Evolutionary conservation across 2,329 filamentous ascomycete species (phyloP), one percentile per base, ranked within the genome.

Genomic region (Proliferodiscus dingleyae): DNA sequence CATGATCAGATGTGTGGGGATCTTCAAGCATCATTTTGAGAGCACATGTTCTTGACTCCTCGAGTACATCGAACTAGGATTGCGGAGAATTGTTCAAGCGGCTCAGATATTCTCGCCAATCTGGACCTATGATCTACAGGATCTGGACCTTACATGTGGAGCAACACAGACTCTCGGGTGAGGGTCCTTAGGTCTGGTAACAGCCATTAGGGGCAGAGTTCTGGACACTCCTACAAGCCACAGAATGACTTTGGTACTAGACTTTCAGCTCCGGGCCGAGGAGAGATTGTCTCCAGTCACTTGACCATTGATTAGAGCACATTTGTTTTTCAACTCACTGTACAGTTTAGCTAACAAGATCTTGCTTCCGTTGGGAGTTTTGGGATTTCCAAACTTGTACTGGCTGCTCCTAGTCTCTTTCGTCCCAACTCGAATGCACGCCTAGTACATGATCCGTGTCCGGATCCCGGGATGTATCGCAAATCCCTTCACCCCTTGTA

Each of bases 391-490:
- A n/a, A n/a, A n/a, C n/a, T n/a, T n/a, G n/a, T n/a, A n/a, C n/a
- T n/a, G n/a, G n/a, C n/a, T n/a, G n/a, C n/a, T n/a, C n/a, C 36
- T 44, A 30, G 22, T 40, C 29, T 41, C 39, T 22, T 32, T 11
- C 22, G 19, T 9, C 21, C 15, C 19, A 34, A 29, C 3, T 28
- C 36, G 11, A 19, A 21, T 18, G n/a, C 15, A 32, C 19, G 29
- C 7, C 37, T 28, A 39, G 21, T 43, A 39, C 40, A 16, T 43
- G 18, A 19, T 24, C 39, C 46, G 37, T 44, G 48, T 49, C 43
- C 48, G 46, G 40, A 46, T 42, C 30, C 28, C 18, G 33, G 28
- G 24, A 32, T 32, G 30, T 26, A 49, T 44, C 47, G 46, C 37
- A 37, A 36, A 43, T 15, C 24, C 29, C 33, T 46, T 28, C 41